Evolutionary conservation across 1,284 basidiomycete species (phyloP).

Genomic region (Malassezia obtusa): DNA sequence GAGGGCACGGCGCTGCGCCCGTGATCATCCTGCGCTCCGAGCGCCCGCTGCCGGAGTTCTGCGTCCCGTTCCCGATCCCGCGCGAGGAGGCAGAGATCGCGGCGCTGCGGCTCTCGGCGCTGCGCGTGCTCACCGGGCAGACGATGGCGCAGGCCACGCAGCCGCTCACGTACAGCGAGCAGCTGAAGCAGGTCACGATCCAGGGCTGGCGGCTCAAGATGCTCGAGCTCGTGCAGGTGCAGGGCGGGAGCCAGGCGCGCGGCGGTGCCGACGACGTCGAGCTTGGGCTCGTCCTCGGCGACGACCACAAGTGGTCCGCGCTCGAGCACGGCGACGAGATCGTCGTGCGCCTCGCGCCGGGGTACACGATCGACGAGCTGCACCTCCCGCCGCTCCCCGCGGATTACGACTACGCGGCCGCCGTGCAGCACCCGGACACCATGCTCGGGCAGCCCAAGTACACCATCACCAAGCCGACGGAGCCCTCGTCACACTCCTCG

Average conservation of each 20-base stretch:
- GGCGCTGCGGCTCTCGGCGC: constrained; percentile 34
- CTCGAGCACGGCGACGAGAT: constrained; percentile 44
- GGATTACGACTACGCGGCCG: constrained; percentile 30
- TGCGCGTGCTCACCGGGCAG: constrained; percentile 39
- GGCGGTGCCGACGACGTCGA: constrained; percentile 7
- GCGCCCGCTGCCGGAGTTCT: constrained; percentile 35
- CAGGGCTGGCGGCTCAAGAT: constrained; percentile 43
- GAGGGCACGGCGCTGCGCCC: background rate
- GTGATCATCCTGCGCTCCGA: constrained; percentile 30
- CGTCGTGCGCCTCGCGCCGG: constrained; percentile 25
- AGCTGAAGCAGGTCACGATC: constrained; percentile 40
- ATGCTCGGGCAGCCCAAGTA: constrained; percentile 33
- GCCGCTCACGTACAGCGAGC: constrained; percentile 33
- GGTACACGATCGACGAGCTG: constrained; percentile 26
- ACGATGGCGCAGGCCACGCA: constrained; percentile 19
- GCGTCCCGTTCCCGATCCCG: constrained; percentile 38
- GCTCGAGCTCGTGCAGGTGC: constrained; percentile 40
- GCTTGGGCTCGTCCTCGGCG: constrained; percentile 32
- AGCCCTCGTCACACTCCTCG: constrained; percentile 44
- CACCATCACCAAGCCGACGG: constrained; percentile 28
- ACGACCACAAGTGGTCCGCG: constrained; percentile 43
- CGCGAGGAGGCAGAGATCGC: constrained; percentile 27
- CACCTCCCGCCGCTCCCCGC: constrained; percentile 31
- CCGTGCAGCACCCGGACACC: constrained; percentile 9
- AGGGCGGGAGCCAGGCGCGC: constrained; percentile 22